These are phyloP conservation scores for Trametes gibbosa DNA, from an alignment of 768 basidiomycete genomes.

Conservation along the genomic window DNA sequence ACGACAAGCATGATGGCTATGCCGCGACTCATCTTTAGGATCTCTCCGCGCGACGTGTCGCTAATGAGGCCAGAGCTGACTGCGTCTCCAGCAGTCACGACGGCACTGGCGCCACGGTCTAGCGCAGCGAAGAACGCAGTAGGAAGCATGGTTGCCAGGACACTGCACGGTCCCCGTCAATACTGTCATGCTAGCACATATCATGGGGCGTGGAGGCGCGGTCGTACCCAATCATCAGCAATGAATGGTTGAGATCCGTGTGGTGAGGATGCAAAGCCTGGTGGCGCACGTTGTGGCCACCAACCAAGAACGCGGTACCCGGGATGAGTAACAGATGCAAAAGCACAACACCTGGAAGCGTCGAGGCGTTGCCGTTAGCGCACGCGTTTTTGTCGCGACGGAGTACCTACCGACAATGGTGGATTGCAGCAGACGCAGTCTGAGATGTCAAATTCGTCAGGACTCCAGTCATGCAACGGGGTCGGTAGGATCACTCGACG, in stretches of 20 bases:
- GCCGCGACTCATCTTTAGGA: constrained; percentile 66
- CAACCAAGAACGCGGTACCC: constrained; percentile 67
- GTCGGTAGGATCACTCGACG: too few species aligned
- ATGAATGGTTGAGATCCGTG: constrained; percentile 64
- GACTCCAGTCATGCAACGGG: background rate
- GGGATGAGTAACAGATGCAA: constrained; percentile 72
- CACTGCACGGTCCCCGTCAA: constrained; percentile 35
- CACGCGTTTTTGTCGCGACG: too few species aligned
- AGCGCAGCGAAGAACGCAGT: constrained; percentile 67
- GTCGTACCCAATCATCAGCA: constrained; percentile 70
- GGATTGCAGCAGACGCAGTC: constrained; percentile 62
- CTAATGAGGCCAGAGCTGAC: constrained; percentile 32
- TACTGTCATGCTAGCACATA: background rate
- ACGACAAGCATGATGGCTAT: constrained; percentile 59
- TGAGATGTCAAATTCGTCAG: constrained; percentile 34
- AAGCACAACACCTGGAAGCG: constrained; percentile 57
- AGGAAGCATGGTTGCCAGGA: constrained; percentile 61
- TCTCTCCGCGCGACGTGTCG: constrained; percentile 42
- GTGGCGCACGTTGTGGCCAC: constrained; percentile 63
- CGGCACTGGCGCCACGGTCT: constrained; percentile 32
- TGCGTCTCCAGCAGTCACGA: constrained; percentile 20
- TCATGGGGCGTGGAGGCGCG: background rate
- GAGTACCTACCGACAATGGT: constrained; percentile 54
- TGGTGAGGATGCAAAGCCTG: constrained; percentile 67
- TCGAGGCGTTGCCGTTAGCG: background rate